Evolutionary conservation across 2,329 filamentous ascomycete genomes (phyloP), one percentile per base, ranked within the genome.

Genomic region (Xylariales sp.): DNA sequence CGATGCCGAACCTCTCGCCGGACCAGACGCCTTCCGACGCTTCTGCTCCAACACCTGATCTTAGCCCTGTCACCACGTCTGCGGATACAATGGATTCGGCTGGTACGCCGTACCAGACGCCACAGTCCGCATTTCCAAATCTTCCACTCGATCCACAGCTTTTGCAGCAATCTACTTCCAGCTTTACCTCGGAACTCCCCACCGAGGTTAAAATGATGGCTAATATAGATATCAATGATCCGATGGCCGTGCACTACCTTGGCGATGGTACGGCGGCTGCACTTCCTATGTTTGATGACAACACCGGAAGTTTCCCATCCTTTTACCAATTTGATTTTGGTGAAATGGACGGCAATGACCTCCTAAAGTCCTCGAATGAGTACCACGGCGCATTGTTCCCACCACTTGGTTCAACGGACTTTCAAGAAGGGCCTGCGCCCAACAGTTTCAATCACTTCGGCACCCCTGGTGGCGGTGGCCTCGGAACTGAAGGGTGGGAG

Each of bases 201-300:
- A 70, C 79, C 1, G 82, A 84, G 56, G 78, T 80, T 1, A 83
- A 80, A 71, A 80, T 82, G 80, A 75, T 84, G 70, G 73, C 77
- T 1, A 78, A 78, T 6, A 60, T 79, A 12, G 77, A 78, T 36
- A 75, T 79, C 70, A 75, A 57, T 34, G 74, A 76, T 5, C 74
- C 75, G 5, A 76, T 78, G 75, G 72, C 75, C 0, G 68, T 73
- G 49, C 68, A 74, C 30, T 76, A 75, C 30, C 68, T 77, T n/a
- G 75, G 74, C 1, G 70, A 72, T 6, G 64, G 71, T 7, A 43
- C 68, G 14, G 66, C 72, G 1, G 70, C 72, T 1, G 48, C 60
- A 5, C 74, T 71, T 7, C 67, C 73, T 16, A 71, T 74, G 57
- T 73, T 71, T 49, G 68, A 72, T 10, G 71, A 72, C 3, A 72